phyloP scores from a whole-genome alignment of 352 stramenopile genomes.

The Phytopythium kandeliae region DNA sequence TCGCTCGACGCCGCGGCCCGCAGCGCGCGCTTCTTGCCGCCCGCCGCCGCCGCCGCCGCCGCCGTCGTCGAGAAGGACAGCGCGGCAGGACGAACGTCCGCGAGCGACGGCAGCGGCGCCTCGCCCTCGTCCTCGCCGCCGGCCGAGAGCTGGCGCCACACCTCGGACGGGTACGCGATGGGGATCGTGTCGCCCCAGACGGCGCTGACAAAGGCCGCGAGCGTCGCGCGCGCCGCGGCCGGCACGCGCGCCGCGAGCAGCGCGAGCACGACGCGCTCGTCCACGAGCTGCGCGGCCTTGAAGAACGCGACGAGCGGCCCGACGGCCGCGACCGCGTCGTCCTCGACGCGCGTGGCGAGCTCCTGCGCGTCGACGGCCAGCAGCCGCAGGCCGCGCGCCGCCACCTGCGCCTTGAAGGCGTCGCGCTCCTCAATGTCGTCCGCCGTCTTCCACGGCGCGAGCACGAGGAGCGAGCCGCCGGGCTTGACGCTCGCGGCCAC shows the following conservation, averaged over 20 bases:
- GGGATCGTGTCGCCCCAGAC: constrained; percentile 54
- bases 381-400: constrained; percentile 38
- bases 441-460: constrained; percentile 54
- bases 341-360: constrained; percentile 44
- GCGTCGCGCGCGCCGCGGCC: constrained; percentile 29
- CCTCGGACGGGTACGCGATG: constrained; percentile 38
- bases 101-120: constrained; percentile 17
- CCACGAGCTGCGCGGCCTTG: constrained; percentile 46
- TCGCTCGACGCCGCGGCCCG: constrained; percentile 30
- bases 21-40: constrained; percentile 58
- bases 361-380: constrained; percentile 49
- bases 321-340: constrained; percentile 41
- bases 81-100: constrained; percentile 14
- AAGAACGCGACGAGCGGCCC: constrained; percentile 56
- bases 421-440: constrained; percentile 52
- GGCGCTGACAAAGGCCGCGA: constrained; percentile 47
- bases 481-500: constrained; percentile 44
- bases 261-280: constrained; percentile 52
- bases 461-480: constrained; percentile 48
- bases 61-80: constrained; percentile 1
- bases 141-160: constrained; percentile 29
- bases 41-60: constrained; percentile 13
- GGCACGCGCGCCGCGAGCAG: constrained; percentile 42
- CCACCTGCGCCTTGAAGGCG: constrained; percentile 49
- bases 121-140: constrained; percentile 14